Percentiles rank a stretch among this genome's conserved stretches.
Evolutionary conservation across 2,329 filamentous ascomycete species (phyloP).

Genomic region (Gnomoniopsis sp.): DNA sequence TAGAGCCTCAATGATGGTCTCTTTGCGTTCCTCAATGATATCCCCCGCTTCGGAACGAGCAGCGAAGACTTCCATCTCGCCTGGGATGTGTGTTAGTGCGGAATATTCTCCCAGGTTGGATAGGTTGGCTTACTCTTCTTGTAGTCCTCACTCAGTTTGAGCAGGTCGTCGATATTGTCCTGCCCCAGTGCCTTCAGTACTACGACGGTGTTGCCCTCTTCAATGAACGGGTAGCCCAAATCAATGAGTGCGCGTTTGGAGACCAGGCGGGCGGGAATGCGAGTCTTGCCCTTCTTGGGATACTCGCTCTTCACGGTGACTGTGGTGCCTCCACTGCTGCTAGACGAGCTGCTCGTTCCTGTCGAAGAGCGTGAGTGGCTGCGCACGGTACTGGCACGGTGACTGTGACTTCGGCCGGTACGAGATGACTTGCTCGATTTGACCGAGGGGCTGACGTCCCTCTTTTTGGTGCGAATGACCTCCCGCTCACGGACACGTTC

Average conservation of each 20-base stretch:
- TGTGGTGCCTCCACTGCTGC: slow-evolving; percentile 44
- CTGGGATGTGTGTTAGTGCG: slow-evolving; percentile 23
- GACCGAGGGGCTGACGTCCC: slow-evolving; percentile 39
- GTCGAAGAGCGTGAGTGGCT: slow-evolving; percentile 41
- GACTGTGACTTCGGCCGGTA: slow-evolving; percentile 34
- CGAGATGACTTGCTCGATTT: slow-evolving; percentile 35
- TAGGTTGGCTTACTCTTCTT: slow-evolving; percentile 47
- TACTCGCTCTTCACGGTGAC: slow-evolving; percentile 57
- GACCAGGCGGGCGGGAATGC: slow-evolving; percentile 77
- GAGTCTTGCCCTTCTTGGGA: slow-evolving; percentile 83
- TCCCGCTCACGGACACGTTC: slow-evolving; percentile 62
- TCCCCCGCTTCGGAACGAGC: slow-evolving; percentile 45
- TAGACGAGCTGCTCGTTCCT: slow-evolving; percentile 41
- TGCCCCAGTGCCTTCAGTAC: slow-evolving; percentile 83
- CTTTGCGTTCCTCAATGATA: slow-evolving; percentile 47
- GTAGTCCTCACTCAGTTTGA: slow-evolving; percentile 77
- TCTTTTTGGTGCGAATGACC: slow-evolving; percentile 46
- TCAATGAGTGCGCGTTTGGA: slow-evolving; percentile 79
- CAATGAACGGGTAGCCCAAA: slow-evolving; percentile 79
- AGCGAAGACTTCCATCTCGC: slow-evolving; percentile 41
- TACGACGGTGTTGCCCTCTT: slow-evolving; percentile 82
- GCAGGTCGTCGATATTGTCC: slow-evolving; percentile 86
- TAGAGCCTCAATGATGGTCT: slow-evolving; percentile 35
- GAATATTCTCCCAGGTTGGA: not conserved
- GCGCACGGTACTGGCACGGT: slow-evolving; percentile 30